These are phyloP conservation scores for Aspergillus amoenus DNA, from an alignment of 2,329 filamentous ascomycete genomes.

Conservation along the genomic window DNA sequence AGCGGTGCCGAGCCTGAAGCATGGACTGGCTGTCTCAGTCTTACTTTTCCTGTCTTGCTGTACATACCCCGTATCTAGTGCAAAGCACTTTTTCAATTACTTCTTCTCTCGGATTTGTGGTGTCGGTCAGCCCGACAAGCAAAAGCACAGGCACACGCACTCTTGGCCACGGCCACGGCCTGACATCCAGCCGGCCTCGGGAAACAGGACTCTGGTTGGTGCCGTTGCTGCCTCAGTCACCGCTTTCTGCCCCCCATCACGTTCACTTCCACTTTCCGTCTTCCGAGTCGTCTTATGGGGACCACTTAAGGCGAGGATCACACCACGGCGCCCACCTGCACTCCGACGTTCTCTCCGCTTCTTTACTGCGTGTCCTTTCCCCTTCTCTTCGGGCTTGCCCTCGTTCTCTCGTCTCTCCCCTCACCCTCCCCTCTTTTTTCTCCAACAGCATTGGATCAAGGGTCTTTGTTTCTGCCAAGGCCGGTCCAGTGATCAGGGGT, in stretches of 20 bases:
- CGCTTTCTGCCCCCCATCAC: neutral
- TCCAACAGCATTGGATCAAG: neutral
- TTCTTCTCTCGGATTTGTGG: constrained; percentile 1
- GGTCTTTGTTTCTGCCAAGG: constrained; percentile 3
- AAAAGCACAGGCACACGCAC: constrained; percentile 1
- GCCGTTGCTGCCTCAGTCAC: constrained; percentile 5
- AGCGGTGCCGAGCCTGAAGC: neutral
- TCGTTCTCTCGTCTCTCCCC: constrained; percentile 4
- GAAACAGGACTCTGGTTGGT: neutral
- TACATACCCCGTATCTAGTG: neutral
- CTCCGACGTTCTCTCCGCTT: constrained; percentile 13
- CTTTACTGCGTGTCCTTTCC: constrained; percentile 9
- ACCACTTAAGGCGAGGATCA: constrained; percentile 14
- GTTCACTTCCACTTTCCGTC: constrained; percentile 16
- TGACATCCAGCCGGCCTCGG: neutral
- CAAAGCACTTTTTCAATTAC: neutral
- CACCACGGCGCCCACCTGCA: constrained; percentile 17
- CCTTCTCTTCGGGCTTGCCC: neutral
- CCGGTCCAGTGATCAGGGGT: constrained; percentile 12
- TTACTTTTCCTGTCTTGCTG: neutral
- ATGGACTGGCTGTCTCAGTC: neutral
- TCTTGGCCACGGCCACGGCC: neutral
- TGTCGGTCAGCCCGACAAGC: neutral
- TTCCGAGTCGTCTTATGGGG: constrained; percentile 17
- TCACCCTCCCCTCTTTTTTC: constrained; percentile 2